Conservation (phyloP, 768 basidiomycete genomes). For the Suillus subluteus region DNA sequence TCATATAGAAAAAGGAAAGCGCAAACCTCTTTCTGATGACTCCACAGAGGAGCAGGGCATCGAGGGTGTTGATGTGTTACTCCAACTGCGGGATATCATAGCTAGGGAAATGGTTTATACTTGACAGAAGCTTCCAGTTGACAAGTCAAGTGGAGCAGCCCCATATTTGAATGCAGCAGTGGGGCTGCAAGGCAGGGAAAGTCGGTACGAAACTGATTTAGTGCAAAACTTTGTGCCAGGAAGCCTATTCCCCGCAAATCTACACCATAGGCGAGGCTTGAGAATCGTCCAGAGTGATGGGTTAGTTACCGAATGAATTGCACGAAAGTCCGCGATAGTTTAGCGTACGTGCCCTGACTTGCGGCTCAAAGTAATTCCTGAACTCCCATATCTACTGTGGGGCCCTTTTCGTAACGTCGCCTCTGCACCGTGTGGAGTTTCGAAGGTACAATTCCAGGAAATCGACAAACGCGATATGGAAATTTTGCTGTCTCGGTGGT, state of each 20-base stretch:
- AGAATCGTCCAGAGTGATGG: not conserved
- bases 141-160: not conserved
- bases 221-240: not conserved
- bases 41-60: not conserved
- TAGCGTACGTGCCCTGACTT: not conserved
- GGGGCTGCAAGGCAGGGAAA: not conserved
- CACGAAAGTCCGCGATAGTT: not conserved
- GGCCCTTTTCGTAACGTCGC: not conserved
- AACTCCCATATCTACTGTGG: not conserved
- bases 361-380: not conserved
- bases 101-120: too few species aligned
- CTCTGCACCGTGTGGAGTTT: not conserved
- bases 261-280: not conserved
- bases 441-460: not conserved
- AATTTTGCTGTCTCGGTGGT: not conserved
- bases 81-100: not conserved
- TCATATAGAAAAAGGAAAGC: not conserved
- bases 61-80: not conserved
- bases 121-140: not conserved
- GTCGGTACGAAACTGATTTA: not conserved
- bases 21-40: not conserved
- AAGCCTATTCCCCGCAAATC: not conserved
- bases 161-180: not conserved
- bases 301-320: not conserved
- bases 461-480: not conserved